Evolutionary conservation across 192 early-diverging fungal species (phyloP), one percentile per base, ranked within the genome.

Genomic region (Backusella australiensis): DNA sequence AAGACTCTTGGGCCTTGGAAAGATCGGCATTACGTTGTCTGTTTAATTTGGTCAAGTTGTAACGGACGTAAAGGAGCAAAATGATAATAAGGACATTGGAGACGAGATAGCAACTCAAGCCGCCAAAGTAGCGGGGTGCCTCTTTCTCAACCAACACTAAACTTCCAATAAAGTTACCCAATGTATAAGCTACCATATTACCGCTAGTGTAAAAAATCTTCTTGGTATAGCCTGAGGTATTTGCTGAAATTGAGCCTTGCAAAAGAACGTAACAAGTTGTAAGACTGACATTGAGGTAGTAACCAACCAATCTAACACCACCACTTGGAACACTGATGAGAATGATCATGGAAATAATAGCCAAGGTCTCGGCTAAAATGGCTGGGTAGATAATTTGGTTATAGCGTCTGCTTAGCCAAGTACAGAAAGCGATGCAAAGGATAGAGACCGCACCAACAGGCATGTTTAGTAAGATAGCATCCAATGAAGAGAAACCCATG

Each of bases 151-250:
- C 34, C 63, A 78, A 34, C 1, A 78, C 19, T 7, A 78, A 42
- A 12, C 72, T 72, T 34, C 72, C 77, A 67, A 59, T 5, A 36
- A 74, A 52, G 38, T 68, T 74, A 34, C 77, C 77, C 23, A 74
- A 46, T 11, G 73, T 75, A 39, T 79, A 79, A 6, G 68, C 34
- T 12, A 77, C 46, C 53, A 77, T 9, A 19, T 71, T 32, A 1
- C 21, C 63, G 36, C 69, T 39, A 14, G 71, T 71, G 14, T 52
- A 70, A 23, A 76, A 53, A 0, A 76, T 26, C 52, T 71, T 76
- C 26, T 76, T 76, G 3, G 68, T 70, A 39, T 76, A 76, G 4
- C 75, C 75, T 1, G 32, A 44, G 0, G 44, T 35, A 32, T 76
- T 76, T n/a, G 41, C 32, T 23, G 56, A n/a, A 11, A 76, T 69